Percentiles rank a stretch among this genome's conserved stretches.
phyloP scores from a whole-genome alignment of 495 filamentous ascomycete genomes.

The Penicillium cinerascens region DNA sequence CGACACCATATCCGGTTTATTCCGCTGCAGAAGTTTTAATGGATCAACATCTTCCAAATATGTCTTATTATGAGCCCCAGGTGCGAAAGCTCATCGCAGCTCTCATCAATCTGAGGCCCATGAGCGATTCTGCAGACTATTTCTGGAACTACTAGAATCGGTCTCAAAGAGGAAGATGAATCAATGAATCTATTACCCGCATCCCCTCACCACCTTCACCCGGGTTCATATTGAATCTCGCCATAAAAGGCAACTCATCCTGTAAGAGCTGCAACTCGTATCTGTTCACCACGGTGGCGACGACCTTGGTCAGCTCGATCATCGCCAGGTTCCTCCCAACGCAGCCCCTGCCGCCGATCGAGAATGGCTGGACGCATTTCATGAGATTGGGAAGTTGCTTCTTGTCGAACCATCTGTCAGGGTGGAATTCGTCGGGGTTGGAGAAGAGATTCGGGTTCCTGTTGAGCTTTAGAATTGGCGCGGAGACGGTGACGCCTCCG shows the following conservation, averaged over 20 bases:
- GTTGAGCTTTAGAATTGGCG: constrained; percentile 32
- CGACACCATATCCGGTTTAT: no score
- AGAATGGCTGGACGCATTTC: constrained; percentile 54
- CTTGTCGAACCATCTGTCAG: constrained; percentile 28
- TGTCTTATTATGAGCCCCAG: no score
- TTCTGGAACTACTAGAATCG: no score
- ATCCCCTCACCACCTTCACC: no score
- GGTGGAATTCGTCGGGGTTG: constrained; percentile 31
- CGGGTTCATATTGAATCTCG: neutral
- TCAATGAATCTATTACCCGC: no score
- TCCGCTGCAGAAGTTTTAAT: no score
- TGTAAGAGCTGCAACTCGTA: neutral
- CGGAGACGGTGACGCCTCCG: constrained; percentile 30
- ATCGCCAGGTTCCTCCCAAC: constrained; percentile 59
- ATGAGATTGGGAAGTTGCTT: constrained; percentile 1
- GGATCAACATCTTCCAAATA: no score
- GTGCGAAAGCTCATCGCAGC: no score
- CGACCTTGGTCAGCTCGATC: constrained; percentile 5
- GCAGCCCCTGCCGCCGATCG: constrained; percentile 53
- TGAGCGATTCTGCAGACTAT: no score
- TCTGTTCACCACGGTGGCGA: neutral
- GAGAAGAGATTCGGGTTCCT: constrained; percentile 30
- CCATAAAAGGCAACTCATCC: neutral
- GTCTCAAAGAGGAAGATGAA: no score
- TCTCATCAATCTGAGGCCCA: no score